Percentiles rank a stretch among this genome's conserved stretches.
Evolutionary conservation across 192 early-diverging fungal genomes (phyloP).

Genomic region (Phlyctochytrium planicorne): DNA sequence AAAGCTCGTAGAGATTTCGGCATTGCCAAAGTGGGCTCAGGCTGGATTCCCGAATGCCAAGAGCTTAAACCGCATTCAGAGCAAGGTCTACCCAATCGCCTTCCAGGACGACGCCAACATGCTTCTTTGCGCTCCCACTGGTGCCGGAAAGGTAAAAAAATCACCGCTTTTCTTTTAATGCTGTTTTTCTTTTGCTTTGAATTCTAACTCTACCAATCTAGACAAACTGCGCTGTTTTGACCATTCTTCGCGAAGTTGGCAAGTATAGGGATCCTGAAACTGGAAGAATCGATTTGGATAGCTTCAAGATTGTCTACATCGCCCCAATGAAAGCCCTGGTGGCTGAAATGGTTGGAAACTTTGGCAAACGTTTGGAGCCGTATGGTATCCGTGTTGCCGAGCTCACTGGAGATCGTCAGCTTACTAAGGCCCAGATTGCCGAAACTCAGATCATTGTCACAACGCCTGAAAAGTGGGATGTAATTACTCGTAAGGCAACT

Average conservation of each 20-base stretch:
- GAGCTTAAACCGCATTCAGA: conserved; percentile 88
- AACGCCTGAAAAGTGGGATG: conserved; percentile 99
- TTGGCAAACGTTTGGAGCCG: conserved; percentile 66
- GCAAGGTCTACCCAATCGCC: conserved; percentile 80
- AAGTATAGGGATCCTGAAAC: conserved; percentile 73
- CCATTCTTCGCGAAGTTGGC: conserved; percentile 85
- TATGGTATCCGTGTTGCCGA: conserved; percentile 92
- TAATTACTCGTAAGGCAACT: conserved; percentile 94
- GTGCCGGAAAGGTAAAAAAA: conserved; percentile 76
- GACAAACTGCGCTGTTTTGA: conserved; percentile 96
- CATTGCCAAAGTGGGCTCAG: conserved; percentile 80
- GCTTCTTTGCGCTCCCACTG: conserved; percentile 97
- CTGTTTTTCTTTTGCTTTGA: conserved; percentile 6
- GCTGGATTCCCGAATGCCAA: conserved; percentile 67
- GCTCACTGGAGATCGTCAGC: conserved; percentile 92
- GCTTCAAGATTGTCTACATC: conserved; percentile 98
- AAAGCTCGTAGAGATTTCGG: conserved; percentile 59
- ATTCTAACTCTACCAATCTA: neutral
- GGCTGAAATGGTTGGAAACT: conserved; percentile 96
- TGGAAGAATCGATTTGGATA: conserved; percentile 72
- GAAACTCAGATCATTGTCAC: conserved; percentile 97
- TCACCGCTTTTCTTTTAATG: neutral
- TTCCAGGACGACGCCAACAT: conserved; percentile 90
- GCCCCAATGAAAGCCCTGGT: conserved; percentile 99
- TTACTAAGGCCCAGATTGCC: conserved; percentile 95